Percentiles rank a stretch among this genome's conserved stretches.
Evolutionary conservation across 2,329 filamentous ascomycete genomes (phyloP).

Genomic region (Neofusicoccum sp.): DNA sequence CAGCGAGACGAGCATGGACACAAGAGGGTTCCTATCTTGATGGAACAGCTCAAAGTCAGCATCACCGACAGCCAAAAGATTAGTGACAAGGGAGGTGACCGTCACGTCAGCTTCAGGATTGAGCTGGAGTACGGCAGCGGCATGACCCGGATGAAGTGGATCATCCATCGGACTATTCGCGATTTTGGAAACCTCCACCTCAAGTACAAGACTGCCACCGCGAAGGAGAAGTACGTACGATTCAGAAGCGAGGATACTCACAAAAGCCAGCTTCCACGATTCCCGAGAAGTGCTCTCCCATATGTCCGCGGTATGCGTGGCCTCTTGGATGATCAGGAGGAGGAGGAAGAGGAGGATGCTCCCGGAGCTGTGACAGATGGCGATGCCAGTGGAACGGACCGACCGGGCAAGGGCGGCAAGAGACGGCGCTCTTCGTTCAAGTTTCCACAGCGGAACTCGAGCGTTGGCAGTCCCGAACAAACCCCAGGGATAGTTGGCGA

Average conservation of each 20-base stretch:
- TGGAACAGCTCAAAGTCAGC: slow-evolving; percentile 89
- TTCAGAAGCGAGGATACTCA: slow-evolving; percentile 62
- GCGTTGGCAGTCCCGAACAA: slow-evolving; percentile 39
- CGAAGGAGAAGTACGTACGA: slow-evolving; percentile 79
- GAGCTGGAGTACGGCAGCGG: slow-evolving; percentile 96
- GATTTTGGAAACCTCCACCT: slow-evolving; percentile 92
- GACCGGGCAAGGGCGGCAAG: slow-evolving; percentile 44
- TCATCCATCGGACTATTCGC: slow-evolving; percentile 77
- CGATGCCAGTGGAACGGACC: slow-evolving; percentile 67
- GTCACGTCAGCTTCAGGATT: slow-evolving; percentile 85
- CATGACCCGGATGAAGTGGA: slow-evolving; percentile 94
- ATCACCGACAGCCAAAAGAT: slow-evolving; percentile 76
- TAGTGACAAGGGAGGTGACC: slow-evolving; percentile 57
- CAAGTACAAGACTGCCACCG: slow-evolving; percentile 85
- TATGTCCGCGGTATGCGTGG: slow-evolving; percentile 80
- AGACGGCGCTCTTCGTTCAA: slow-evolving; percentile 49
- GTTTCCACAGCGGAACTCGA: slow-evolving; percentile 60
- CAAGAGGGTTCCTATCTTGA: slow-evolving; percentile 87
- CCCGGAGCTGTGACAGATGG: slow-evolving; percentile 58
- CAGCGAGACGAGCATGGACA: slow-evolving; percentile 95
- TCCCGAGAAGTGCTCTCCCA: slow-evolving; percentile 84
- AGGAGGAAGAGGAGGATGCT: slow-evolving; percentile 75
- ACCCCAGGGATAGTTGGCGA: slow-evolving; percentile 25
- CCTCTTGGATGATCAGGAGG: slow-evolving; percentile 56
- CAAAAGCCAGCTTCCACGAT: slow-evolving; percentile 79